A percentile compares a stretch with the other conserved stretches of the same genome.
These are phyloP conservation scores for Ballota nigra DNA, from an alignment of 257 asterid species.

Conservation along the genomic window DNA sequence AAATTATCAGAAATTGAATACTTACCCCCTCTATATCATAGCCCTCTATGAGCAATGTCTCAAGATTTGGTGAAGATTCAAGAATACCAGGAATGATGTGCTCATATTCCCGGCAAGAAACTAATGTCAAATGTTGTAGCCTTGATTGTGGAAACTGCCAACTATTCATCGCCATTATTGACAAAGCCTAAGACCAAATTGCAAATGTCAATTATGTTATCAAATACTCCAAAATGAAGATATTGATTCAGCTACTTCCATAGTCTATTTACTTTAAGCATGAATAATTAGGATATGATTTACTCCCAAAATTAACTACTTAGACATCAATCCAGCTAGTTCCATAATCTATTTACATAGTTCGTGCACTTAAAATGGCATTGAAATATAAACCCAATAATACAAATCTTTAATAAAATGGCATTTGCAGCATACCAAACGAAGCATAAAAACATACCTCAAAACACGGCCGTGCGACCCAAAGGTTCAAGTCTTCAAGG, in stretches of 20 bases:
- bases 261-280: too few relatives aligned
- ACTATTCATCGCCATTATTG: background rate
- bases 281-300: too few relatives aligned
- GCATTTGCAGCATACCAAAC: background rate
- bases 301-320: too few relatives aligned
- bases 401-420: too few relatives aligned
- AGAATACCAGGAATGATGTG: background rate
- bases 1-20: background rate
- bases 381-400: too few relatives aligned
- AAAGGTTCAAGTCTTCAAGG: background rate
- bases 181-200: background rate
- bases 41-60: conserved; percentile 5
- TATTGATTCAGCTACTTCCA: too few relatives aligned
- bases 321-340: too few relatives aligned
- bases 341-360: too few relatives aligned
- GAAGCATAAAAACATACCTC: background rate
- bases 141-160: background rate
- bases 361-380: too few relatives aligned
- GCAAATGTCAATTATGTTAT: too few relatives aligned
- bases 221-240: too few relatives aligned
- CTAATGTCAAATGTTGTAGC: background rate
- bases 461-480: background rate
- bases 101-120: too few relatives aligned
- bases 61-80: conserved; percentile 17
- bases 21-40: background rate